Evolutionary conservation across 2,329 filamentous ascomycete genomes (phyloP).

Genomic region (Lecanoromycetidae sp.): DNA sequence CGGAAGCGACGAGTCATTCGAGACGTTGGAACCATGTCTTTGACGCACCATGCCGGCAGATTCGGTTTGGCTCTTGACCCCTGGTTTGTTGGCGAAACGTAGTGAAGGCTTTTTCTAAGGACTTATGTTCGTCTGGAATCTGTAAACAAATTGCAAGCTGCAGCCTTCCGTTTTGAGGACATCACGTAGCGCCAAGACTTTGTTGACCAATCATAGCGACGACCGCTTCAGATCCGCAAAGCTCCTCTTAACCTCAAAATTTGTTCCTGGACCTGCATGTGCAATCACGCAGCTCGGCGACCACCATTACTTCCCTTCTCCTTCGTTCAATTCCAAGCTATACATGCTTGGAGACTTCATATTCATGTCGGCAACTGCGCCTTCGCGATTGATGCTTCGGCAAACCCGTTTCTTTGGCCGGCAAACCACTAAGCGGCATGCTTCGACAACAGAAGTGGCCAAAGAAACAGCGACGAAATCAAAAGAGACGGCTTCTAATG

Average conservation of each 20-base stretch:
- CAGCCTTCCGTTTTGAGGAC: too few relatives aligned
- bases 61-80: background rate
- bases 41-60: conserved; percentile 13
- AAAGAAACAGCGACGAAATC: conserved; percentile 35
- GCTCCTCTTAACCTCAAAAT: conserved; percentile 10
- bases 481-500: conserved; percentile 31
- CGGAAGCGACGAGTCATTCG: conserved; percentile 10
- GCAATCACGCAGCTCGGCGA: background rate
- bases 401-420: conserved; percentile 17
- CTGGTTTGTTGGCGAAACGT: too few relatives aligned
- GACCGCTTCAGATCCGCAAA: conserved; percentile 7
- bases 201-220: conserved; percentile 4
- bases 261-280: background rate
- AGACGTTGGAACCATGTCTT: conserved; percentile 14
- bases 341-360: conserved; percentile 1
- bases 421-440: conserved; percentile 29
- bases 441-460: conserved; percentile 30
- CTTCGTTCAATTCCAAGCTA: background rate
- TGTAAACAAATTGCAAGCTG: too few relatives aligned
- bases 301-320: background rate
- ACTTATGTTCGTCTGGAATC: too few relatives aligned
- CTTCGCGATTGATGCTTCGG: conserved; percentile 19
- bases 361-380: conserved; percentile 13
- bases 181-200: background rate
- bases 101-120: too few relatives aligned